Base-by-base conservation (phyloP, 352 stramenopile species). In the Peronospora farinosa region DNA sequence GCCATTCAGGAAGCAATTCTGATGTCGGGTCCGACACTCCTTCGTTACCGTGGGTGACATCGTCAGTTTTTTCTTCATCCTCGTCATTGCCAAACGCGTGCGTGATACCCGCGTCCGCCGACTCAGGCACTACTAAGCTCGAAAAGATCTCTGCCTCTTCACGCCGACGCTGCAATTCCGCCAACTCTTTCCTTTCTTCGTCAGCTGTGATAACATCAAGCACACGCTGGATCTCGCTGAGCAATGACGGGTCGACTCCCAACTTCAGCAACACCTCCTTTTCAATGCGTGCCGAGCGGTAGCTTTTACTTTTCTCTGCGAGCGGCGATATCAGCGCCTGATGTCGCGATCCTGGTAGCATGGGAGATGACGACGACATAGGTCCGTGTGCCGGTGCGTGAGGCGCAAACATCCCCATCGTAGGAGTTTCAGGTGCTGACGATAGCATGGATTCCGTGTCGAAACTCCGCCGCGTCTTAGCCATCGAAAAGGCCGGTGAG, bases 221-320 rank as follows among this genome's bases (percentile, higher is more conserved):
- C 16, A 86, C 66, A 40, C 72, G 70, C 47, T 88, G 77, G 32
- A 88, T 78, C 42, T 88, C 77, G 19, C 61, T 68, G n/a, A 88
- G 66, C 77, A 88, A 82, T 23, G 70, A 72, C 33, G 74, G 69
- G 31, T 80, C 72, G 19, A 88, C 74, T 11, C 74, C 77, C 72
- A 88, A 83, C 40, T 77, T 79, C 5, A 86, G 57, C 48, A 88
- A 54, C 40, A 88, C 77, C 45, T 84, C 72, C 47, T 84, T 86
- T 51, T 88, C 77, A 21, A 88, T 88, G 12, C 75, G 74, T 8
- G 72, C 77, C 9, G 77, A 88, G 9, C 75, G 74, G 7, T 64
- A 65, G 47, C 50, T 60, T 51, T 33, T 67, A 28, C 53, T 64
- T 27, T 54, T 74, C 42, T 76, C 65, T 32, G 49, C 44, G 5